These are phyloP conservation scores for Hypoxylon sp. DNA, from an alignment of 2,329 filamentous ascomycete species.

Conservation along the genomic window DNA sequence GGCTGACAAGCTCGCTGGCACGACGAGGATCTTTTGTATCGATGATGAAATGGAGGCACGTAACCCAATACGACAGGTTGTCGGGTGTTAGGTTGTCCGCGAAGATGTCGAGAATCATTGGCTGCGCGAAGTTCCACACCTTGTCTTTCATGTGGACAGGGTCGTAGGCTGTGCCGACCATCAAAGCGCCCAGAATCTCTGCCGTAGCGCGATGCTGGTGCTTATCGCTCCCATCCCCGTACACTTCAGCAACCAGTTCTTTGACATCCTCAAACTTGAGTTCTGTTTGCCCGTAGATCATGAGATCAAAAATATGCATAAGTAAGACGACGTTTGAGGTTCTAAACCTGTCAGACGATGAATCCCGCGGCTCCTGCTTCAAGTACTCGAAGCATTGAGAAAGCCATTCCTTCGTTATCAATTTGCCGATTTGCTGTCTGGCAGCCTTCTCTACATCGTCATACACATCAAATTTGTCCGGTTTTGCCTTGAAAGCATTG, in stretches of 20 bases:
- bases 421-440: conserved; percentile 82
- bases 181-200: conserved; percentile 89
- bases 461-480: conserved; percentile 77
- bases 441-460: conserved; percentile 83
- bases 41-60: conserved; percentile 89
- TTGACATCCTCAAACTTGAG: conserved; percentile 91
- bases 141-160: conserved; percentile 79
- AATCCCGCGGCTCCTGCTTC: conserved; percentile 94
- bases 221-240: conserved; percentile 94
- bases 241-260: conserved; percentile 81
- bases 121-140: conserved; percentile 92
- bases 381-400: conserved; percentile 90
- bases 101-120: conserved; percentile 87
- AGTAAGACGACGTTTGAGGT: conserved; percentile 90
- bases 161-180: conserved; percentile 85
- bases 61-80: conserved; percentile 94
- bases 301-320: conserved; percentile 90
- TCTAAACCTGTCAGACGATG: conserved; percentile 85
- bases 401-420: conserved; percentile 89
- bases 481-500: conserved; percentile 81
- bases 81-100: conserved; percentile 94
- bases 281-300: conserved; percentile 82
- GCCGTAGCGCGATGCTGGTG: conserved; percentile 97
- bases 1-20: conserved; percentile 86
- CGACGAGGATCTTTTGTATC: conserved; percentile 92